phyloP scores from a whole-genome alignment of 345 rosid genomes.

The Raphanus sativus region DNA sequence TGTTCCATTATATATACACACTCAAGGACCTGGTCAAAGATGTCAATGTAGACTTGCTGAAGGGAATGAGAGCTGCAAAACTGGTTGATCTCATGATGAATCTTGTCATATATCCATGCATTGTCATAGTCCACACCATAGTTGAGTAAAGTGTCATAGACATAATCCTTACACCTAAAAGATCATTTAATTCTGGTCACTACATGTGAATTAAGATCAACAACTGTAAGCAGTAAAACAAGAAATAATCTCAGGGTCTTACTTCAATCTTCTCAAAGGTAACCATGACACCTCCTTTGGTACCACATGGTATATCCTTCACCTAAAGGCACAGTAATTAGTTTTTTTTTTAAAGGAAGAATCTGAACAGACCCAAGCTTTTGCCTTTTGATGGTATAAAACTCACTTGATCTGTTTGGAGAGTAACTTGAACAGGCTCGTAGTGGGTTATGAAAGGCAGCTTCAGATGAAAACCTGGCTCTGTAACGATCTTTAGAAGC shows the following conservation, averaged over 20 bases:
- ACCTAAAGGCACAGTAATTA: constrained; percentile 46
- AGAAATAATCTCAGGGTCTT: not conserved
- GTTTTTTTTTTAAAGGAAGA: not conserved
- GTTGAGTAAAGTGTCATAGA: constrained; percentile 71
- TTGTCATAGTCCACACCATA: constrained; percentile 85
- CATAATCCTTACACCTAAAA: constrained; percentile 75
- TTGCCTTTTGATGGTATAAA: not conserved
- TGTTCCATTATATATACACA: not conserved
- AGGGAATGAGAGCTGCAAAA: constrained; percentile 89
- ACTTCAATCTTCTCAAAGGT: constrained; percentile 94
- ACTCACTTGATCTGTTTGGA: constrained; percentile 80
- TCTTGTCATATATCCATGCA: constrained; percentile 97
- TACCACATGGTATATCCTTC: constrained; percentile 90
- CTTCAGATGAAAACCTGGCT: constrained; percentile 85
- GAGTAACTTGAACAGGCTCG: constrained; percentile 93
- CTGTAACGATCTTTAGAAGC: constrained; percentile 58
- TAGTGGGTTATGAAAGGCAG: constrained; percentile 73
- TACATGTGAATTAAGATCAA: not conserved
- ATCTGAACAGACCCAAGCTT: not conserved
- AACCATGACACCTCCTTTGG: constrained; percentile 98
- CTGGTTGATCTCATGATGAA: constrained; percentile 98
- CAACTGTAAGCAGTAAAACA: not conserved
- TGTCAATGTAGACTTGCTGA: constrained; percentile 93
- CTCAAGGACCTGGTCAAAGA: constrained; percentile 76
- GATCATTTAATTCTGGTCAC: constrained; percentile 13